A percentile compares a stretch with the other conserved stretches of the same genome.
These are phyloP conservation scores for Sarocladiaceae sp. DNA, from an alignment of 2,329 filamentous ascomycete genomes.

Conservation along the genomic window DNA sequence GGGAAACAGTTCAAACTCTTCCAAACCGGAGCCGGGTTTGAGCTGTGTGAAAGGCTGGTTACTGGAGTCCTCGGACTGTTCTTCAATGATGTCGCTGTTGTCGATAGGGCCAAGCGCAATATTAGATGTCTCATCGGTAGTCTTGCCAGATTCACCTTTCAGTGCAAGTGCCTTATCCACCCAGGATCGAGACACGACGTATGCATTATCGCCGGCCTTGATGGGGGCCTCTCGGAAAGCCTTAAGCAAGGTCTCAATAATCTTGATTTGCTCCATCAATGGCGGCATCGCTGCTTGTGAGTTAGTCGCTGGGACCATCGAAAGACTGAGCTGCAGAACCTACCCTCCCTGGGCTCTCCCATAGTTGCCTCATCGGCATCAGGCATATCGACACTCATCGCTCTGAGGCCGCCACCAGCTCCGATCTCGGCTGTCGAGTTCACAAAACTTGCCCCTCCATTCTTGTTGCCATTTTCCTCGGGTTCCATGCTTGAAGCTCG, in stretches of 20 bases:
- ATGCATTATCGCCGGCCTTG: slow-evolving; percentile 71
- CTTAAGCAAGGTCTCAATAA: slow-evolving; percentile 60
- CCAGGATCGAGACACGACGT: slow-evolving; percentile 77
- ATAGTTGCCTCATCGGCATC: slow-evolving; percentile 20
- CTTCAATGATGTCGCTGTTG: slow-evolving; percentile 75
- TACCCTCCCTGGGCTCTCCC: neutral
- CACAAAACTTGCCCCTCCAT: neutral
- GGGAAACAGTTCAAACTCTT: slow-evolving; percentile 74
- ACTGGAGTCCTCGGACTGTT: slow-evolving; percentile 47
- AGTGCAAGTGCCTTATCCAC: slow-evolving; percentile 67
- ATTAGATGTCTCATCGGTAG: slow-evolving; percentile 48
- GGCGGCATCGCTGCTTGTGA: slow-evolving; percentile 28
- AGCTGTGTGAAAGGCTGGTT: slow-evolving; percentile 66
- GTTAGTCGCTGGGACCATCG: neutral
- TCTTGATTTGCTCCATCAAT: slow-evolving; percentile 61
- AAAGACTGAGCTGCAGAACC: neutral
- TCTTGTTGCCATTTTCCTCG: slow-evolving; percentile 34
- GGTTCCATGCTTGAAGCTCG: slow-evolving; percentile 59
- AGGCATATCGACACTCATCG: slow-evolving; percentile 37
- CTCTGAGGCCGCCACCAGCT: slow-evolving; percentile 22
- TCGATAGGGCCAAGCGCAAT: slow-evolving; percentile 73
- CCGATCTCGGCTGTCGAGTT: neutral
- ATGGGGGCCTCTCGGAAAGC: slow-evolving; percentile 48
- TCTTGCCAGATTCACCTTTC: slow-evolving; percentile 50
- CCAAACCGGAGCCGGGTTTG: slow-evolving; percentile 61